Evolutionary conservation across 371 early-diverging fungal species (phyloP).

Genomic region (Blakeslea trispora): DNA sequence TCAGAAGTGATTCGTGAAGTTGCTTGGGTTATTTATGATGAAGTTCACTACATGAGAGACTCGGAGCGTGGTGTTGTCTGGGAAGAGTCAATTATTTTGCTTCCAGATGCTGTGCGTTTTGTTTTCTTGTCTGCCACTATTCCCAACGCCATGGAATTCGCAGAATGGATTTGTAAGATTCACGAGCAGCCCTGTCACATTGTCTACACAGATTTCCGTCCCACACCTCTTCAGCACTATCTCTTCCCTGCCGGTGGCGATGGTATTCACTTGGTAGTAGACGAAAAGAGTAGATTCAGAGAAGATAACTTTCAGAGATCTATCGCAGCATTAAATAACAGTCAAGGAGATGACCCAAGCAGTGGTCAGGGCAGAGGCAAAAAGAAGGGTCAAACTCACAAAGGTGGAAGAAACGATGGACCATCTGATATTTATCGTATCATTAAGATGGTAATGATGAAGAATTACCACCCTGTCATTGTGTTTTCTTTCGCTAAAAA

Average conservation of each 20-base stretch:
- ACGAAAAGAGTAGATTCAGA: slow-evolving; percentile 94
- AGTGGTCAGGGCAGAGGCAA: slow-evolving; percentile 46
- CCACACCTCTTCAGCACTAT: slow-evolving; percentile 98
- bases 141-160: slow-evolving; percentile 99
- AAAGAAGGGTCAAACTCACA: slow-evolving; percentile 37
- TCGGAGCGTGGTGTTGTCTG: slow-evolving; percentile 98
- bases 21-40: slow-evolving; percentile 99
- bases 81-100: slow-evolving; percentile 99
- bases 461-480: slow-evolving; percentile 98
- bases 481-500: slow-evolving; percentile 98
- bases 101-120: slow-evolving; percentile 93
- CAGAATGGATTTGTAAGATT: slow-evolving; percentile 98
- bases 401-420: slow-evolving; percentile 63
- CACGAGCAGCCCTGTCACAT: slow-evolving; percentile 98
- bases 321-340: slow-evolving; percentile 69
- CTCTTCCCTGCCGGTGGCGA: slow-evolving; percentile 93
- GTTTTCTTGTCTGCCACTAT: slow-evolving; percentile 99
- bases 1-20: slow-evolving; percentile 99
- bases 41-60: slow-evolving; percentile 99
- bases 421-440: slow-evolving; percentile 91
- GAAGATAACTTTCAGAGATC: slow-evolving; percentile 95
- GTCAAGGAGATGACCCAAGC: slow-evolving; percentile 59
- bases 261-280: slow-evolving; percentile 94
- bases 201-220: slow-evolving; percentile 99
- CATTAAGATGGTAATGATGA: slow-evolving; percentile 91